A percentile compares a stretch with the other conserved stretches of the same genome.
phyloP scores from a whole-genome alignment of 2,329 filamentous ascomycete genomes.

The Fusarium tricinctum region DNA sequence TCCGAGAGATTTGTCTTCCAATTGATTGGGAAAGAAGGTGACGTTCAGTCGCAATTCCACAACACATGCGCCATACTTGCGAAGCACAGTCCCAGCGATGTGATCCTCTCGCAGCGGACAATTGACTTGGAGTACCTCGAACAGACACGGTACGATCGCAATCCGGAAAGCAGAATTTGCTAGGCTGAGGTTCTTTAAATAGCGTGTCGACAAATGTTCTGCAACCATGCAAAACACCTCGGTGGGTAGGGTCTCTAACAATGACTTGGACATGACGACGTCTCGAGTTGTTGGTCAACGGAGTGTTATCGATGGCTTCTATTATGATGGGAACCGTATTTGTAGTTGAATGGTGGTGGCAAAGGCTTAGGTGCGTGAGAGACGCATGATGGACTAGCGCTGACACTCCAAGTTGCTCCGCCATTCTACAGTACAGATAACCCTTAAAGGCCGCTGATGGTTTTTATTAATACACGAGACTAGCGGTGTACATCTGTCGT shows the following conservation, averaged over 20 bases:
- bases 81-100: not conserved
- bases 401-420: no score
- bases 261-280: not conserved
- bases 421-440: no score
- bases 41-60: not conserved
- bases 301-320: not conserved
- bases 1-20: no score
- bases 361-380: no score
- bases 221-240: not conserved
- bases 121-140: not conserved
- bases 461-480: no score
- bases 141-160: not conserved
- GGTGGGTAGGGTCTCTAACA: not conserved
- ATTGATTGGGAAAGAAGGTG: not conserved
- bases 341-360: no score
- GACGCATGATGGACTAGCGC: no score
- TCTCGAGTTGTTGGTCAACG: not conserved
- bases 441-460: no score
- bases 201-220: not conserved
- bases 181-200: conserved; percentile 2
- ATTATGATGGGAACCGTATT: no score
- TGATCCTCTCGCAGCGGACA: conserved; percentile 1
- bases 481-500: no score
- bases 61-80: not conserved
- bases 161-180: not conserved